These are phyloP conservation scores for Bipolaris victoriae DNA, from an alignment of 2,329 filamentous ascomycete genomes.

Conservation along the genomic window DNA sequence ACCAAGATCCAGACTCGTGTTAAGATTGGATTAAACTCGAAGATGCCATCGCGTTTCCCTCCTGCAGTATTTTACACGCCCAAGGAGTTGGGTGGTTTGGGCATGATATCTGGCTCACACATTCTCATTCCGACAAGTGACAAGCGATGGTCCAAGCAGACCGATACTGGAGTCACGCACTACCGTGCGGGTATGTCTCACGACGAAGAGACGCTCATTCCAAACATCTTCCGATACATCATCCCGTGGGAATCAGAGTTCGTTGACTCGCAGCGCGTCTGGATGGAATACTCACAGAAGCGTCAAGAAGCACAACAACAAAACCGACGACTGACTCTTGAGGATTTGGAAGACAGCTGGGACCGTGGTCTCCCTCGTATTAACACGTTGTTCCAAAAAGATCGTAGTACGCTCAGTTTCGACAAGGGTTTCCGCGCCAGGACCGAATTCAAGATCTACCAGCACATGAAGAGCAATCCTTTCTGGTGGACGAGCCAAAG, in stretches of 20 bases:
- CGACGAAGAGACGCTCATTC: constrained; percentile 95
- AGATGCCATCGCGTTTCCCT: constrained; percentile 98
- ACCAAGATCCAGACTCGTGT: constrained; percentile 99
- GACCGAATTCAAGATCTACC: constrained; percentile 97
- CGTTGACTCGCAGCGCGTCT: constrained; percentile 97
- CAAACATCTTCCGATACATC: constrained; percentile 99
- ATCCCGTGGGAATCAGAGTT: constrained; percentile 99
- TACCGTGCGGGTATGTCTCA: constrained; percentile 98
- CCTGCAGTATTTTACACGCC: constrained; percentile 98
- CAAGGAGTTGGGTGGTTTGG: constrained; percentile 93
- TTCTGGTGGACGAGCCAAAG: constrained; percentile 99
- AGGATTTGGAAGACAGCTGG: constrained; percentile 98
- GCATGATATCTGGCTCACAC: constrained; percentile 98
- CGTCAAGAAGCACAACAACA: constrained; percentile 96
- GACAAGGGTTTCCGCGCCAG: constrained; percentile 97
- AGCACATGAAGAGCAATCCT: constrained; percentile 98
- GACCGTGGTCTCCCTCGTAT: constrained; percentile 96
- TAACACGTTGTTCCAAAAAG: constrained; percentile 98
- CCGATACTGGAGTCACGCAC: constrained; percentile 94
- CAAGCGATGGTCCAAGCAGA: constrained; percentile 98
- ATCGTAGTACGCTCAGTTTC: constrained; percentile 93
- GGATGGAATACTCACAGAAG: constrained; percentile 99
- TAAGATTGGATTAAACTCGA: constrained; percentile 98
- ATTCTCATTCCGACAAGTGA: constrained; percentile 97
- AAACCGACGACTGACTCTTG: constrained; percentile 89